Percentiles rank a stretch among this genome's conserved stretches.
Evolutionary conservation across 306 rosid species (phyloP).

Genomic region (Amphicarpaea edgeworthii): DNA sequence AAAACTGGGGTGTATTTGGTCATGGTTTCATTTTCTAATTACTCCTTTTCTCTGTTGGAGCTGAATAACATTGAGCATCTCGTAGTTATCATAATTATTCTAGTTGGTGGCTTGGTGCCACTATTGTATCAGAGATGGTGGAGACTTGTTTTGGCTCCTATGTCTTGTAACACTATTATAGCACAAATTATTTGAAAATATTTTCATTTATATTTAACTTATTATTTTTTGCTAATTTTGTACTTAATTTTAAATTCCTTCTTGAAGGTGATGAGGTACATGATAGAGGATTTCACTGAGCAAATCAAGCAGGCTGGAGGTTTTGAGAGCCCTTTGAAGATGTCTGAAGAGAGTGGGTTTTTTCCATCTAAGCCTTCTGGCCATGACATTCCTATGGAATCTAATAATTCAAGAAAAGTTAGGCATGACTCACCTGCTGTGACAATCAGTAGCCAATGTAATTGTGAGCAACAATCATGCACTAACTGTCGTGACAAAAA

Average conservation of each 20-base stretch:
- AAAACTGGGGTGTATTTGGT: background rate
- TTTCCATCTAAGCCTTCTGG: slow-evolving; percentile 49
- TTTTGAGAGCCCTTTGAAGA: slow-evolving; percentile 66
- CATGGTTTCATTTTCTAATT: slow-evolving; percentile 2
- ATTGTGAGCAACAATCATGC: slow-evolving; percentile 49
- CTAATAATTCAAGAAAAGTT: slow-evolving; percentile 49
- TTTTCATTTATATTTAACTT: slow-evolving; percentile 7
- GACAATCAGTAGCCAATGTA: slow-evolving; percentile 43
- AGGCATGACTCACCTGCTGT: slow-evolving; percentile 47
- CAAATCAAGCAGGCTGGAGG: slow-evolving; percentile 81
- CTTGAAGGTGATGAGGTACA: slow-evolving; percentile 77
- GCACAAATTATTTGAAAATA: slow-evolving; percentile 1
- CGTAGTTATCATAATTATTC: slow-evolving; percentile 19
- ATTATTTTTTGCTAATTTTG: background rate
- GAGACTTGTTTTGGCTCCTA: slow-evolving; percentile 1
- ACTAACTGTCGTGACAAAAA: slow-evolving; percentile 43
- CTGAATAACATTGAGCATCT: slow-evolving; percentile 25
- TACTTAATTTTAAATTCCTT: slow-evolving; percentile 20
- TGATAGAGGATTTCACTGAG: slow-evolving; percentile 86
- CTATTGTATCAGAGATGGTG: background rate
- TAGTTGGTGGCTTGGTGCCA: background rate
- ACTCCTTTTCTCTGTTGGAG: slow-evolving; percentile 1
- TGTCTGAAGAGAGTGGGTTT: slow-evolving; percentile 50
- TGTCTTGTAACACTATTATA: slow-evolving; percentile 9
- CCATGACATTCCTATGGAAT: slow-evolving; percentile 45